A percentile compares a stretch with the other conserved stretches of the same genome.
Conservation (phyloP, 2,329 filamentous ascomycete species). For the Cladosporium sphaerospermum region DNA sequence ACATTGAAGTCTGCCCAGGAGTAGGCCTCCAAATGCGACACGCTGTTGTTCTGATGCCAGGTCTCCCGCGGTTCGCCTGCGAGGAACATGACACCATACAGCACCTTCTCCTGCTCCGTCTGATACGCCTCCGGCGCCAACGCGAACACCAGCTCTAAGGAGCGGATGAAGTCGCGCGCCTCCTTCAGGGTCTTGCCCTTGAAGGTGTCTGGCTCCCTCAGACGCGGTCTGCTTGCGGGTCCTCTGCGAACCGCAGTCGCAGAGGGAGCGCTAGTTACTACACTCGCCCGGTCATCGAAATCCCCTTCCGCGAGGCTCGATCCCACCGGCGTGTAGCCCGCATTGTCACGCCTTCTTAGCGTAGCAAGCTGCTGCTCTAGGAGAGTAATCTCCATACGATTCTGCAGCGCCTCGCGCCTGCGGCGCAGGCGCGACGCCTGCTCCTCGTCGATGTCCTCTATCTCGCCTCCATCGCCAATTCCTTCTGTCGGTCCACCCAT, state of each 20-base stretch:
- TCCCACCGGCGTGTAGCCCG: not conserved
- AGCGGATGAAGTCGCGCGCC: not conserved
- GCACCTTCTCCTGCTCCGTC: not conserved
- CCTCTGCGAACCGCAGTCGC: not conserved
- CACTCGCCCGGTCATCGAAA: not conserved
- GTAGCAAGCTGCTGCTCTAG: not conserved
- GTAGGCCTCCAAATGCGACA: not conserved
- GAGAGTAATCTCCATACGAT: not conserved
- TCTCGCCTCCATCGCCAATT: not conserved
- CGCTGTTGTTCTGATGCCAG: not conserved
- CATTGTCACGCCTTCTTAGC: not conserved
- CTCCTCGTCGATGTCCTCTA: not conserved
- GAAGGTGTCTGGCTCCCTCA: not conserved
- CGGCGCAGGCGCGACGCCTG: not conserved
- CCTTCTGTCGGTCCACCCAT: not conserved
- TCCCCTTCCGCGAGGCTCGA: not conserved
- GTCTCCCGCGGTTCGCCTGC: not conserved
- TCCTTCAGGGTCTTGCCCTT: conserved; percentile 1
- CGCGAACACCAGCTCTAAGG: not conserved
- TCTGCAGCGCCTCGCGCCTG: not conserved
- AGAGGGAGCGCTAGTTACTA: not conserved
- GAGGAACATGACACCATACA: not conserved
- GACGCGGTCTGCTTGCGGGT: not conserved
- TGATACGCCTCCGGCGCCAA: not conserved
- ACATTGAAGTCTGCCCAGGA: not conserved